Evolutionary conservation across 2,329 filamentous ascomycete species (phyloP).

Genomic region (Alternaria brassicae): DNA sequence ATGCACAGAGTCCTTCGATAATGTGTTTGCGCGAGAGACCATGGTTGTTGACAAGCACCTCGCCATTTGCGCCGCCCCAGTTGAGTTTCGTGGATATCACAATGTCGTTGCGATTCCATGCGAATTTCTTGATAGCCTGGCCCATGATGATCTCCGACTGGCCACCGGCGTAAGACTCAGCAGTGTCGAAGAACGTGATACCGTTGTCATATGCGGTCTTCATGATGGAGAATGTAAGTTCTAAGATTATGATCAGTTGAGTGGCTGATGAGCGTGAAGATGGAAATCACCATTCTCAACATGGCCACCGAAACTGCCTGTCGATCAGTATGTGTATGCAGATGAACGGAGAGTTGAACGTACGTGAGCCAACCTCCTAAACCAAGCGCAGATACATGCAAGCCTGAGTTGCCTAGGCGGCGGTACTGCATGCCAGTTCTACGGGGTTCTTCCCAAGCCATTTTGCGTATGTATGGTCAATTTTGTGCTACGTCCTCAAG

Average conservation of each 20-base stretch:
- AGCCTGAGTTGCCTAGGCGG: constrained; percentile 73
- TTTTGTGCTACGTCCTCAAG: not conserved
- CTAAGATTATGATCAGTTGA: constrained; percentile 31
- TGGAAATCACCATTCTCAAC: constrained; percentile 65
- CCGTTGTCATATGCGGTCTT: constrained; percentile 64
- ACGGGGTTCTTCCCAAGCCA: constrained; percentile 43
- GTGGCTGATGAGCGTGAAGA: not conserved
- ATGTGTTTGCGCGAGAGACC: constrained; percentile 75
- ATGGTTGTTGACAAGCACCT: constrained; percentile 66
- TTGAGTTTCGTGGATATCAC: constrained; percentile 57
- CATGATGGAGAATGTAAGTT: constrained; percentile 63
- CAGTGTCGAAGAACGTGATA: constrained; percentile 50
- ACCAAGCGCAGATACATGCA: constrained; percentile 76
- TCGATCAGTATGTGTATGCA: not conserved
- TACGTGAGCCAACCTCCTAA: constrained; percentile 71
- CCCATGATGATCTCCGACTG: constrained; percentile 64
- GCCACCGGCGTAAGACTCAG: constrained; percentile 57
- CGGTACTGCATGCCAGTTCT: constrained; percentile 64
- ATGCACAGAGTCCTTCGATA: constrained; percentile 69
- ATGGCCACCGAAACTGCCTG: constrained; percentile 64
- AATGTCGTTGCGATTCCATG: constrained; percentile 60
- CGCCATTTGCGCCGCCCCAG: constrained; percentile 58
- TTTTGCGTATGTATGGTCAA: constrained; percentile 6
- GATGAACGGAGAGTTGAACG: constrained; percentile 36
- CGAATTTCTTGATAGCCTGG: constrained; percentile 62